Conservation (phyloP, 1,284 basidiomycete genomes). For the Pseudozyma pruni region DNA sequence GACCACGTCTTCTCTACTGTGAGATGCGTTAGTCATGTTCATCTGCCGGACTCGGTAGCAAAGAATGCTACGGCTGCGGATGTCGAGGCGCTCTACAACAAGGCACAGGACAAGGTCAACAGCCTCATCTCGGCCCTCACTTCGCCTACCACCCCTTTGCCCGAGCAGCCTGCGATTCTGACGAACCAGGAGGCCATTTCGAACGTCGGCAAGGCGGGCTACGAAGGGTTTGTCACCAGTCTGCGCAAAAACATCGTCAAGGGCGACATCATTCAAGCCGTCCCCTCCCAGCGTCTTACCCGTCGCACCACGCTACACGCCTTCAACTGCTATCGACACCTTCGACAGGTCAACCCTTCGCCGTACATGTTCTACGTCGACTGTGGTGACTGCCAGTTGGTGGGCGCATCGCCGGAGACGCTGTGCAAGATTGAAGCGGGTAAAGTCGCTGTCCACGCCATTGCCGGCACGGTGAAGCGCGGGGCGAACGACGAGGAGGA, state of each 20-base stretch:
- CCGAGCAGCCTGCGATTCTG: constrained; percentile 70
- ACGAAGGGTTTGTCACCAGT: constrained; percentile 88
- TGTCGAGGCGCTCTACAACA: constrained; percentile 63
- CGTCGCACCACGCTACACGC: constrained; percentile 89
- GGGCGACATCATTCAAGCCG: constrained; percentile 98
- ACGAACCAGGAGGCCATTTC: constrained; percentile 72
- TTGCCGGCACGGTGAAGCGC: constrained; percentile 91
- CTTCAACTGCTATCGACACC: constrained; percentile 93
- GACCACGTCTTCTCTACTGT: constrained; percentile 96
- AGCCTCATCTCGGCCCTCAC: constrained; percentile 38
- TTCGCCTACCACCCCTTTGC: constrained; percentile 72
- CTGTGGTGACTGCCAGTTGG: constrained; percentile 84
- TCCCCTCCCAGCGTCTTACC: constrained; percentile 89
- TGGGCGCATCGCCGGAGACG: constrained; percentile 97
- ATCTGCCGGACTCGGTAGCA: constrained; percentile 74
- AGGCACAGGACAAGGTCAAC: constrained; percentile 40
- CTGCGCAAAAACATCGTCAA: constrained; percentile 93
- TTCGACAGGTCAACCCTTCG: constrained; percentile 93
- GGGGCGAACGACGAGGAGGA: constrained; percentile 80
- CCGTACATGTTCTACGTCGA: constrained; percentile 99
- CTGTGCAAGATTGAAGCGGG: constrained; percentile 89
- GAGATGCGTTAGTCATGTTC: constrained; percentile 93
- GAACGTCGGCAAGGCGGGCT: constrained; percentile 93
- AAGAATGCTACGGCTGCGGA: constrained; percentile 72
- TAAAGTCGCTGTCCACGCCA: constrained; percentile 96